Base-by-base conservation (phyloP, 768 basidiomycete species). In the Mycena vitilis region DNA sequence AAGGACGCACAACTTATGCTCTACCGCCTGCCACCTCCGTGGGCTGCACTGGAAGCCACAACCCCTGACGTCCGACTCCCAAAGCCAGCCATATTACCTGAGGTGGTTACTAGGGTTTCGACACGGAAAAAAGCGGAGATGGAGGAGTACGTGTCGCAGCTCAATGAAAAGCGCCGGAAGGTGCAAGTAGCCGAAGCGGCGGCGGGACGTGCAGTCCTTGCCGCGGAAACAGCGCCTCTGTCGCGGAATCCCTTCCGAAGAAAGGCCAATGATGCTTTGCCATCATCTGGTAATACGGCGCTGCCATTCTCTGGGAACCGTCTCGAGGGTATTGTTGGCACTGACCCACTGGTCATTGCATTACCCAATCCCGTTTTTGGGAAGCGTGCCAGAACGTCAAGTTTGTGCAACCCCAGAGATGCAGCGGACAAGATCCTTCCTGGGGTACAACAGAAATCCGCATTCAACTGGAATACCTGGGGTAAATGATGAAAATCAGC, bases 11-110 rank as follows among this genome's bases (percentile, higher is more conserved):
- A 62, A 37, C 74, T 82, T 30, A 79, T 79, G 73, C 78, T 84
- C 20, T 81, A 77, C 68, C 81, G 83, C 18, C 65, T 68, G 8
- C 82, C 82, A 10, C 82, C 82, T 1, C 74, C 79, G 11, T 84
- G 82, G 81, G 73, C 62, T 56, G 60, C 64, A 1, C 69, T 83
- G 25, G 74, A 75, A 15, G 73, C 68, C 3, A 22, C 55, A 11
- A 23, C 66, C n/a, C 60, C 65, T 20, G 49, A 54, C 23, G 42
- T 49, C 11, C 56, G 22, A 6, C 25, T 53, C 38, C 12, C 60
- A 40, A 61, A 70, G 56, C 60, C 57, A 44, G 12, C 62, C 34
- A 8, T 22, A 16, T 4, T 40, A n/a, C 40, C 65, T 2, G 59
- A 40, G 15, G 56, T 60, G n/a, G 48, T 61, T 20, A 45, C 58